Evolutionary conservation across 768 basidiomycete species (phyloP).

Genomic region (Serpula lacrymans): DNA sequence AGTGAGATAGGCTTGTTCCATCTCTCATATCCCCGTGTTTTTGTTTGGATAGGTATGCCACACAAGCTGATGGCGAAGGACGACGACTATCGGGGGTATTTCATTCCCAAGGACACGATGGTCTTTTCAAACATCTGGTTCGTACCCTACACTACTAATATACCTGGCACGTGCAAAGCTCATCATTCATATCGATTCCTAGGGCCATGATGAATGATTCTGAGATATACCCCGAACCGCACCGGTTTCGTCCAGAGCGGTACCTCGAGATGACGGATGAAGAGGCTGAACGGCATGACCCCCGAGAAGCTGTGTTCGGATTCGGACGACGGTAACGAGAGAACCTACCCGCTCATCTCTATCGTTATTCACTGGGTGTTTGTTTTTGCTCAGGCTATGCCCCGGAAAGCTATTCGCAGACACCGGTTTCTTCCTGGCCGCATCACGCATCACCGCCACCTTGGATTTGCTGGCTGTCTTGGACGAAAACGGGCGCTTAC

Average conservation of each 20-base stretch:
- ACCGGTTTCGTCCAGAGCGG: constrained; percentile 48
- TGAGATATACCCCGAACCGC: constrained; percentile 37
- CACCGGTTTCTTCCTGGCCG: constrained; percentile 42
- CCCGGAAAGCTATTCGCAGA: constrained; percentile 55
- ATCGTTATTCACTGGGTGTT: neutral
- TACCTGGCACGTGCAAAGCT: no score
- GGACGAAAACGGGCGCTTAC: constrained; percentile 38
- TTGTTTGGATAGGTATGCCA: no score
- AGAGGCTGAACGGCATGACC: constrained; percentile 30
- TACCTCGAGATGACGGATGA: constrained; percentile 37
- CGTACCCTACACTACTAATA: no score
- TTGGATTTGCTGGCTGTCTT: constrained; percentile 42
- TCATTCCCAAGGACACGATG: constrained; percentile 13
- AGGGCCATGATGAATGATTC: constrained; percentile 27
- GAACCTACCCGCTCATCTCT: constrained; percentile 1
- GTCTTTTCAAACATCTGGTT: constrained; percentile 17
- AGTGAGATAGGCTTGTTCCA: no score
- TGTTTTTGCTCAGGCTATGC: constrained; percentile 38
- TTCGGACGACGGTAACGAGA: constrained; percentile 51
- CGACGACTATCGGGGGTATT: constrained; percentile 7
- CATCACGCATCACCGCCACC: no score
- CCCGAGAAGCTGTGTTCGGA: constrained; percentile 49
- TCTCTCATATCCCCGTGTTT: no score
- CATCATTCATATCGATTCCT: constrained; percentile 11
- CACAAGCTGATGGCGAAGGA: no score